Conservation (phyloP, 2,329 filamentous ascomycete genomes). For the Calycina herbarum region DNA sequence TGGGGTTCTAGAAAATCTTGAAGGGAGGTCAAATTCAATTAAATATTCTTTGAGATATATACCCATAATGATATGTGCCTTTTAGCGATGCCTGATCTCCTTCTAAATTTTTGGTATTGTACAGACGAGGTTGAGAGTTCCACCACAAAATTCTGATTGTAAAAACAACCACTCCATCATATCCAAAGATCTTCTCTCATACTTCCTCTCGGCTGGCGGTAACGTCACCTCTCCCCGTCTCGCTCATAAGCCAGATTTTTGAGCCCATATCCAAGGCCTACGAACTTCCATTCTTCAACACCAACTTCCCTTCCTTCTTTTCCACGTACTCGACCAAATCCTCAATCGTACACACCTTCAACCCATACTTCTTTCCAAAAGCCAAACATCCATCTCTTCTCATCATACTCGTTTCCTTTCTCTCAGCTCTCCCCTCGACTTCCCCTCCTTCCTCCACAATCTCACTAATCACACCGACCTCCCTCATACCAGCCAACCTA, state of each 20-base stretch:
- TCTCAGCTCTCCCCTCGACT: slow-evolving; percentile 65
- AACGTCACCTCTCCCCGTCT: background rate
- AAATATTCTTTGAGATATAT: background rate
- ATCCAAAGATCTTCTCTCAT: background rate
- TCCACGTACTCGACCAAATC: slow-evolving; percentile 70
- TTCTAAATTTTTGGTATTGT: slow-evolving; percentile 3
- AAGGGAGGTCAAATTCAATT: too few relatives aligned
- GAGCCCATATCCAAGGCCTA: background rate
- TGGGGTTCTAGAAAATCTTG: too few relatives aligned
- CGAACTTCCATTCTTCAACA: slow-evolving; percentile 26
- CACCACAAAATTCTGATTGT: background rate
- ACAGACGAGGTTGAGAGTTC: background rate
- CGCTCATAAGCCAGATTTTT: background rate
- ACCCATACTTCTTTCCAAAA: slow-evolving; percentile 84
- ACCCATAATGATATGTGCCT: background rate
- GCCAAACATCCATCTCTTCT: slow-evolving; percentile 80
- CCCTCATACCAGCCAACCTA: slow-evolving; percentile 73
- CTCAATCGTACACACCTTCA: slow-evolving; percentile 95
- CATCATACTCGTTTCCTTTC: slow-evolving; percentile 81
- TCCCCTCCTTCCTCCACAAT: slow-evolving; percentile 82
- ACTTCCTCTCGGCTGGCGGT: background rate
- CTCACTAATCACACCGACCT: slow-evolving; percentile 85
- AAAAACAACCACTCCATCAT: background rate
- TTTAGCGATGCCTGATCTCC: background rate
- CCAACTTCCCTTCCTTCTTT: slow-evolving; percentile 35